Evolutionary conservation across 306 rosid genomes (phyloP).

Genomic region (Trifolium subterraneum): DNA sequence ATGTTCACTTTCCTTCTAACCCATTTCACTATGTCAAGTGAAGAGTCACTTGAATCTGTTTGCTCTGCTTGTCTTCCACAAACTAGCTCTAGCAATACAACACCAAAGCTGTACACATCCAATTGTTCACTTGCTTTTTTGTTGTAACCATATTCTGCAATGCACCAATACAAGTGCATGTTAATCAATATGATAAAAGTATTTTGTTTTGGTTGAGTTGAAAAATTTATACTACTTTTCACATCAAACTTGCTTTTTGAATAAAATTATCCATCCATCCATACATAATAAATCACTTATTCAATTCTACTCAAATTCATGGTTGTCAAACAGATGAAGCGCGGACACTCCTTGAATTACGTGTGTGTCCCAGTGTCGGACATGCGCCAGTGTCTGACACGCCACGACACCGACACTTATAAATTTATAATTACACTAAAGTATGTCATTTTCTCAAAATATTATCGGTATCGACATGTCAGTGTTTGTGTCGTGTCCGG

Average conservation of each 20-base stretch:
- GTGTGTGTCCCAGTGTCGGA: too few relatives aligned
- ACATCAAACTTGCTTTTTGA: background rate
- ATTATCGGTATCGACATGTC: too few relatives aligned
- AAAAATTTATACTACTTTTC: background rate
- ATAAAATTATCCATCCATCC: too few relatives aligned
- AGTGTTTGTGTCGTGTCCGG: too few relatives aligned
- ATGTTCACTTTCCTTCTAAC: slow-evolving; percentile 95
- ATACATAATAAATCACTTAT: too few relatives aligned
- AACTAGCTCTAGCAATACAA: slow-evolving; percentile 83
- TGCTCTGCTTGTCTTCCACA: slow-evolving; percentile 80
- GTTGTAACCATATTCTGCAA: slow-evolving; percentile 80
- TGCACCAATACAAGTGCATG: slow-evolving; percentile 27
- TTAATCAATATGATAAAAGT: background rate
- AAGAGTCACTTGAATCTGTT: slow-evolving; percentile 53
- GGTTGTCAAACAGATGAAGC: background rate
- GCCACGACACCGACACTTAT: too few relatives aligned
- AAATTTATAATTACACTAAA: too few relatives aligned
- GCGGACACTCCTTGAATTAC: too few relatives aligned
- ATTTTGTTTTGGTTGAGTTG: background rate
- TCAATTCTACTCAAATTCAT: background rate
- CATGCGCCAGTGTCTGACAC: too few relatives aligned
- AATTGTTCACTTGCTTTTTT: slow-evolving; percentile 78
- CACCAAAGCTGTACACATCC: slow-evolving; percentile 93
- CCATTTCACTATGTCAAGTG: slow-evolving; percentile 85
- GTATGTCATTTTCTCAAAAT: too few relatives aligned